phyloP scores from a whole-genome alignment of 2,329 filamentous ascomycete species.

The Hypoxylon sp. region DNA sequence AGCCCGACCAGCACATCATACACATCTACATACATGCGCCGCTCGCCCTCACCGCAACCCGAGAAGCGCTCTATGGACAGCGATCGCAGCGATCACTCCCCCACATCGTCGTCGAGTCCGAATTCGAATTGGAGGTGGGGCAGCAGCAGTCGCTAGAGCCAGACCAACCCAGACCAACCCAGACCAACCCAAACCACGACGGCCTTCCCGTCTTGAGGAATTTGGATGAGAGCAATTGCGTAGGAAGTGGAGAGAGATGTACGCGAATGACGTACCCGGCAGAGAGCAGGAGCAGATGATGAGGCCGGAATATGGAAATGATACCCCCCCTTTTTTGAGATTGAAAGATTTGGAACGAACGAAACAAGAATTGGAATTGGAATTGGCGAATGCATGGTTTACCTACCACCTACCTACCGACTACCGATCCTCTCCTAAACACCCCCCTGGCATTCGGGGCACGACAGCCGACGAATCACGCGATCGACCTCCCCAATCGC shows the following conservation, averaged over 20 bases:
- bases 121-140: slow-evolving; percentile 48
- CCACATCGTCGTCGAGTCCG: slow-evolving; percentile 47
- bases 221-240: no score
- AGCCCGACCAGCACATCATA: slow-evolving; percentile 39
- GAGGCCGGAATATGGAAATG: slow-evolving; percentile 28
- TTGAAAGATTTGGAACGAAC: no score
- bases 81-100: slow-evolving; percentile 49
- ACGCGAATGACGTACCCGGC: slow-evolving; percentile 30
- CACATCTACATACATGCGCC: slow-evolving; percentile 38
- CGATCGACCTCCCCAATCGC: slow-evolving; percentile 24
- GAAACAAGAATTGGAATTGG: slow-evolving; percentile 25
- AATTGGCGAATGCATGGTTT: slow-evolving; percentile 30
- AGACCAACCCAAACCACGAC: no score
- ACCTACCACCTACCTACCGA: no score
- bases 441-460: no score
- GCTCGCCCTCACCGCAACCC: slow-evolving; percentile 48
- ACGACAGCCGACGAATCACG: slow-evolving; percentile 22
- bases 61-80: slow-evolving; percentile 60
- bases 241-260: no score
- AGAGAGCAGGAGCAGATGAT: slow-evolving; percentile 8
- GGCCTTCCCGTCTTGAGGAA: no score
- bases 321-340: slow-evolving; percentile 32
- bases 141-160: slow-evolving; percentile 40
- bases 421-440: slow-evolving; percentile 16
- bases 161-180: no score